Conservation (phyloP, 306 rosid genomes). For the Rosa lucieae region DNA sequence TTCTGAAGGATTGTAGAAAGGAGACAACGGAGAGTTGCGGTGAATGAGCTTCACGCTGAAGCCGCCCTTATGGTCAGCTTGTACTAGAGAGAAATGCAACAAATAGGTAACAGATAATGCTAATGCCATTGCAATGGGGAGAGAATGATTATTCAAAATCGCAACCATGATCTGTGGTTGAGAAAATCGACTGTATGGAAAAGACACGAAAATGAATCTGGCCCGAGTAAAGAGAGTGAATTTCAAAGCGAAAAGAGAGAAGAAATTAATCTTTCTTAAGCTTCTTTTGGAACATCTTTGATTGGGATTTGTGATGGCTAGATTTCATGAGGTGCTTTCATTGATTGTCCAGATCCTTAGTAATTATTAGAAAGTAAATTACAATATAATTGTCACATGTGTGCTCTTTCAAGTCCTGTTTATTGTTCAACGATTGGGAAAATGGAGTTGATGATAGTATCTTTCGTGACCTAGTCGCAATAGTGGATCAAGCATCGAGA, state of each 20-base stretch:
- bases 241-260: neutral
- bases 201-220: neutral
- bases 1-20: neutral
- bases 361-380: neutral
- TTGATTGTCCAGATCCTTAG: neutral
- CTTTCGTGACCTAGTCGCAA: too few relatives aligned
- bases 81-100: neutral
- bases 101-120: neutral
- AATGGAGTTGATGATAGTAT: neutral
- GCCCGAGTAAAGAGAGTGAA: neutral
- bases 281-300: neutral
- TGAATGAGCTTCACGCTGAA: constrained; percentile 1
- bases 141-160: neutral
- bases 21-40: neutral
- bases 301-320: neutral
- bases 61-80: neutral
- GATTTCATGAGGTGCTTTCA: neutral
- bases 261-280: neutral
- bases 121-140: neutral
- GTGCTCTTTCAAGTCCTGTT: too few relatives aligned
- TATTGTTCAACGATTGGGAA: neutral
- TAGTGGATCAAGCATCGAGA: too few relatives aligned
- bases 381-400: too few relatives aligned
- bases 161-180: neutral
- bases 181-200: too few relatives aligned